Base-by-base conservation (phyloP, 2,329 filamentous ascomycete genomes). In the Diaporthe ampelina region DNA sequence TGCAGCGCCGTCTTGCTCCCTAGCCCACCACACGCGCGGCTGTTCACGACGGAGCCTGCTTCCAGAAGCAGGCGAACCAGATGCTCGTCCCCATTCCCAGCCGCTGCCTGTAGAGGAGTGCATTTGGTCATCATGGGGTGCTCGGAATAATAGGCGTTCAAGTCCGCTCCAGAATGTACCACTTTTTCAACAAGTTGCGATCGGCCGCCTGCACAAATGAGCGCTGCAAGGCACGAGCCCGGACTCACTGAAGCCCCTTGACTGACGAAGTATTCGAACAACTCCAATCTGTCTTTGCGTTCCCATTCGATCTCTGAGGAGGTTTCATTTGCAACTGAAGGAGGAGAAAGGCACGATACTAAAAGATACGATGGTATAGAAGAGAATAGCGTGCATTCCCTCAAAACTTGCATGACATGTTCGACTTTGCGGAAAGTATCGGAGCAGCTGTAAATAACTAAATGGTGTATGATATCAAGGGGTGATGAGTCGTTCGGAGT, bases 101-200 rank as follows among this genome's bases (percentile, higher is more conserved):
- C 43, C 10, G 61, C 43, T 6, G 61, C 61, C 43, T 67, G 61
- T 13, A 67, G 32, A 35, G 61, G 61, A 19, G 52, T 56, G 13
- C 1, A 32, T 56, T 17, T 29, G n/a, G n/a, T n/a, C n/a, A n/a
- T n/a, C n/a, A n/a, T n/a, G n/a, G n/a, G n/a, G n/a, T n/a, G n/a
- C n/a, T n/a, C n/a, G n/a, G n/a, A n/a, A n/a, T n/a, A n/a, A n/a
- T 29, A 56, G 4, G 52, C 52, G 26, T 56, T 56, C 11, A 56
- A 0, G 50, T 54, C 50, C n/a, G 50, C 24, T 54, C 50, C 50
- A 15, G 50, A 26, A 29, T 2, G 13, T 24, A 54, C 13, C 24
- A 54, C 24, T 26, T 54, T 24, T 11, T 24, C n/a, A 4, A 54
- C 10, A 8, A 54, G 50, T 13, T 54, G 4, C 11, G 4, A 1